Base-by-base conservation (phyloP, 129 eudicot genomes). In the Flaveria ramosissima region DNA sequence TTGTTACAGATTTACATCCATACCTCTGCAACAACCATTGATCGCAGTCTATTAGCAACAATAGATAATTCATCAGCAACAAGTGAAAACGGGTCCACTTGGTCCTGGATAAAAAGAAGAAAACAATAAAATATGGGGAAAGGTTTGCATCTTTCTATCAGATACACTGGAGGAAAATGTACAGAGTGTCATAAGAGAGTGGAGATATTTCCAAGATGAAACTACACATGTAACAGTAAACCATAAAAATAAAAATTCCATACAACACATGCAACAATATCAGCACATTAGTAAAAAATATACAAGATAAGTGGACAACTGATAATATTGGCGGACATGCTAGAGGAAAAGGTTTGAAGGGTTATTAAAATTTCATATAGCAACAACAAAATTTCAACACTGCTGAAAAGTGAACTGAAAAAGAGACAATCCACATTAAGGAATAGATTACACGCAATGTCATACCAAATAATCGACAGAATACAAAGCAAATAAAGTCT, bases 1-100 rank as follows among this genome's bases (percentile, higher is more conserved):
- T 46, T 51, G 36, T 17, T 64, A 26, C 26, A 23, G 26, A 23
- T 23, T 23, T 23, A 23, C 32, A 66, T 2, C 4, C 56, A 46
- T 81, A 90, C 98, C 96, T 93, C 96, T 7, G 97, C 96, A 51
- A 88, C 93, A 51, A 93, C 96, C 98, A 90, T 90, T 43, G 96
- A 74, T 80, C 97, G 81, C 79, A 93, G 63, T 75, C 97, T 88
- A 76, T 89, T 76, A 13, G 91, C 91, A 70, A 93, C 84, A 72
- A 93, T 46, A 9, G 93, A 87, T 77, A 93, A 78, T 75, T 93
- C 97, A 87, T 93, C 97, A 15, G 96, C 91, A 85, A 93, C 98
- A 15, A 93, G 92, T 55, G 92, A 87, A 87, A 93, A 93, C 17
- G 98, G 98, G 73, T 93, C 98, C 70, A 85, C 76, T 65, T 79